Percentiles rank a stretch among this genome's conserved stretches.
phyloP scores from a whole-genome alignment of 441 rosid species.

The Corymbia calophylla region DNA sequence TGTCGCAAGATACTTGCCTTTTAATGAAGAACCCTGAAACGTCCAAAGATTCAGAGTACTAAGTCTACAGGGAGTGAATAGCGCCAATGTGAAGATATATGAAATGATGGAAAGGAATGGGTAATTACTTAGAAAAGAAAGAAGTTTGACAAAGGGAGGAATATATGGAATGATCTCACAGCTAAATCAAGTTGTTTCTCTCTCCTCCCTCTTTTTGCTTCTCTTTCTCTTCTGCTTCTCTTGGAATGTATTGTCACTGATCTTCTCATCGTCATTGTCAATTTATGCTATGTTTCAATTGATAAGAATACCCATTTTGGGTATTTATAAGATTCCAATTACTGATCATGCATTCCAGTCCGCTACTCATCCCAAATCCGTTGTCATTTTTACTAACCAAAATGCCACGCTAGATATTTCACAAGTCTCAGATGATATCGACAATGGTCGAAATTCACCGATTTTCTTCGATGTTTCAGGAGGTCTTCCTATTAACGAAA shows the following conservation, averaged over 20 bases:
- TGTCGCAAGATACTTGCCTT: background rate
- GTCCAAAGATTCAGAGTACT: background rate
- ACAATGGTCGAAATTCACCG: background rate
- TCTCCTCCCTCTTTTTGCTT: background rate
- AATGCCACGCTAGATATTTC: fast-evolving
- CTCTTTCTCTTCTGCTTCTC: background rate
- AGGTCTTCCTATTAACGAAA: background rate
- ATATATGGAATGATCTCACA: background rate
- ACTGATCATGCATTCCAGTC: background rate
- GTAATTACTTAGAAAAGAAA: background rate
- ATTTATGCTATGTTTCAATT: background rate
- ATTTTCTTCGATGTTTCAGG: fast-evolving
- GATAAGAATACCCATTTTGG: background rate
- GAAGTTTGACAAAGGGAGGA: background rate
- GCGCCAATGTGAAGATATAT: no score
- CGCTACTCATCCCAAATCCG: background rate
- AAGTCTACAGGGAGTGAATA: no score
- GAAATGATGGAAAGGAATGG: no score
- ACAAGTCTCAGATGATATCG: background rate
- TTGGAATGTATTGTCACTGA: background rate
- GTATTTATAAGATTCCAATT: background rate
- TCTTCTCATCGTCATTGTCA: background rate
- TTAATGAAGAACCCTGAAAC: background rate
- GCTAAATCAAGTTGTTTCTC: background rate
- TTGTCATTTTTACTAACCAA: background rate